A percentile compares a stretch with the other conserved stretches of the same genome.
These are phyloP conservation scores for Heterobasidion occidentale DNA, from an alignment of 1,284 basidiomycete species.

Conservation along the genomic window DNA sequence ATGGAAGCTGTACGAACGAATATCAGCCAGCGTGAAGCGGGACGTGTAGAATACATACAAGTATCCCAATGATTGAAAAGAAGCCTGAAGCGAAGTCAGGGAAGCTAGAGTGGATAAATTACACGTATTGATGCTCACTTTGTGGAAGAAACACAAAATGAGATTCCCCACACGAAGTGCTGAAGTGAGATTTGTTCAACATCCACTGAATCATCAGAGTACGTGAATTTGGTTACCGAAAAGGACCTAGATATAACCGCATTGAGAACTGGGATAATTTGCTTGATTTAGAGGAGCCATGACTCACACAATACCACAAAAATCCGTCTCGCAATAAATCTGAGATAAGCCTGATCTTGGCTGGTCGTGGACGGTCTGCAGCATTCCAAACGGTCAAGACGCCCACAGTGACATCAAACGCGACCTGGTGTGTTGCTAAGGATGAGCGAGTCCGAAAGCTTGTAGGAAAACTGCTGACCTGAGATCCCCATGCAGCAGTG, in stretches of 20 bases:
- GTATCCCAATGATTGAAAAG: neutral
- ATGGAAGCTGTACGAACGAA: no score
- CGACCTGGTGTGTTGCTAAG: neutral
- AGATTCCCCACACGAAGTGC: neutral
- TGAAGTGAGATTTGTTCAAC: no score
- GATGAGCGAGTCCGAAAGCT: neutral
- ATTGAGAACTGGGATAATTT: neutral
- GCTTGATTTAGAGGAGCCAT: neutral
- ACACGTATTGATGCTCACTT: neutral
- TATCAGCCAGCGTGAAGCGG: no score
- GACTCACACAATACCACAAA: neutral
- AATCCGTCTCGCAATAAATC: neutral
- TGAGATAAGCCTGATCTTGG: neutral
- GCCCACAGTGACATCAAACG: neutral
- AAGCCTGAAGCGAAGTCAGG: neutral
- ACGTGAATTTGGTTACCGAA: no score
- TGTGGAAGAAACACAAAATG: neutral
- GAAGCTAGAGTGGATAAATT: neutral
- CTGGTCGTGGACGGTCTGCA: neutral
- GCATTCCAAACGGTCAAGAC: neutral
- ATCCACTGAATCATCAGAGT: neutral
- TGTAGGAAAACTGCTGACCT: neutral
- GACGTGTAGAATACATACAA: neutral
- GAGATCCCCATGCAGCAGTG: neutral
- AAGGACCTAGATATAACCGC: neutral